Percentiles rank a stretch among this genome's conserved stretches.
These are phyloP conservation scores for Udeniomyces megalosporus DNA, from an alignment of 768 basidiomycete species.

Conservation along the genomic window DNA sequence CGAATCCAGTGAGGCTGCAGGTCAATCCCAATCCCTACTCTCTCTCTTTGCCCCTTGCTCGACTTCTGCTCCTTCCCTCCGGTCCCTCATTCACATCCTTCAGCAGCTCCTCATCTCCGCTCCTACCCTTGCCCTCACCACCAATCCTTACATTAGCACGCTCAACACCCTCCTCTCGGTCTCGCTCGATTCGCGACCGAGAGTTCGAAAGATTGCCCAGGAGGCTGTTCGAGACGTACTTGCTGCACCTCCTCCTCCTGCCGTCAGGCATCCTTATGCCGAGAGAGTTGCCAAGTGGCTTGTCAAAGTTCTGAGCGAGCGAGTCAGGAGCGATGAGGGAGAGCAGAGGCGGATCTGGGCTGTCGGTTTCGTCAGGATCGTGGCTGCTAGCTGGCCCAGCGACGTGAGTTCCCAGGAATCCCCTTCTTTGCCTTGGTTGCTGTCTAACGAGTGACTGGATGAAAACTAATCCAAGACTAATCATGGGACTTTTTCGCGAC, in stretches of 20 bases:
- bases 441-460: too few species aligned
- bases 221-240: conserved; percentile 70
- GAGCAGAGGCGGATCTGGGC: conserved; percentile 48
- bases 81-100: conserved; percentile 71
- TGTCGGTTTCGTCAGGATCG: conserved; percentile 38
- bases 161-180: conserved; percentile 74
- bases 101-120: conserved; percentile 39
- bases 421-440: not conserved
- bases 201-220: conserved; percentile 79
- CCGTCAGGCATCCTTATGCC: conserved; percentile 66
- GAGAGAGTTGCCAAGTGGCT: conserved; percentile 67
- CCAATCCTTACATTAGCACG: conserved; percentile 42
- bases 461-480: too few species aligned
- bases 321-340: conserved; percentile 43
- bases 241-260: conserved; percentile 56
- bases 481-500: too few species aligned
- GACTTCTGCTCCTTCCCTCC: conserved; percentile 36
- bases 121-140: conserved; percentile 55
- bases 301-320: conserved; percentile 47
- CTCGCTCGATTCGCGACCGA: conserved; percentile 73
- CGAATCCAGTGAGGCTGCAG: not conserved
- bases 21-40: not conserved
- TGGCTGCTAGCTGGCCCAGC: conserved; percentile 30
- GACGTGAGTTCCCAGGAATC: conserved; percentile 40
- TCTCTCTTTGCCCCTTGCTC: conserved; percentile 14